Evolutionary conservation across 2,329 filamentous ascomycete species (phyloP), one percentile per base, ranked within the genome.

Genomic region (Nemania sp.): DNA sequence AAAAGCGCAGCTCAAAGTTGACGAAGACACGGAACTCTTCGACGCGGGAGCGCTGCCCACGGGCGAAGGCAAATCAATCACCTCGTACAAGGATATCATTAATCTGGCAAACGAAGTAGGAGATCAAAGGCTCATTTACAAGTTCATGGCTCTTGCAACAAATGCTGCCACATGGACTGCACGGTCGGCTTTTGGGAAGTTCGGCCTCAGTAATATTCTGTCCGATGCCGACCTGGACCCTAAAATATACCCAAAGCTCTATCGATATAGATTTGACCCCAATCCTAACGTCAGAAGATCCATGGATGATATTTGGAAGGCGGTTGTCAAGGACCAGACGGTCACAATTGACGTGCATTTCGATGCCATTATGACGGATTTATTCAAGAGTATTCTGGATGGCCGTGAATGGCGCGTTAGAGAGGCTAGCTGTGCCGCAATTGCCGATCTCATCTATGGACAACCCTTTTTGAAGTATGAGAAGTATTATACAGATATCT

Each of bases 281-380:
- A 98, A 97, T 71, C 83, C 88, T 1, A 97, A 96, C 65, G 95
- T 98, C 12, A 91, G 94, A 73, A 84, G 88, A 49, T 97, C 94
- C 0, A 99, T 99, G 95, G 93, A 96, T 59, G 92, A 96, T 64
- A 98, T 99, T 66, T 99, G 95, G 95, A 93, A 90, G 69, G 89
- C 94, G 0, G 79, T 99, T n/a, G 92, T 98, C 55, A 96, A 96
- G 72, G 92, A 98, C 68, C 85, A 91, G 1, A 87, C 86, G 17
- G 81, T 84, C 0, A 90, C 90, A 0, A 85, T 98, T 45, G 88
- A 95, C 65, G 80, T 82, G 17, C 84, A 98, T 74, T 97, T 98
- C 71, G 90, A 96, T 65, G 86, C 86, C 9, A 98, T 99, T 69
- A 89, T 99, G 80, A 82, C 88, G 10, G 95, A 99, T 72, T 79